Conservation (phyloP, 2,329 filamentous ascomycete species). For the Xylariaceae sp. region DNA sequence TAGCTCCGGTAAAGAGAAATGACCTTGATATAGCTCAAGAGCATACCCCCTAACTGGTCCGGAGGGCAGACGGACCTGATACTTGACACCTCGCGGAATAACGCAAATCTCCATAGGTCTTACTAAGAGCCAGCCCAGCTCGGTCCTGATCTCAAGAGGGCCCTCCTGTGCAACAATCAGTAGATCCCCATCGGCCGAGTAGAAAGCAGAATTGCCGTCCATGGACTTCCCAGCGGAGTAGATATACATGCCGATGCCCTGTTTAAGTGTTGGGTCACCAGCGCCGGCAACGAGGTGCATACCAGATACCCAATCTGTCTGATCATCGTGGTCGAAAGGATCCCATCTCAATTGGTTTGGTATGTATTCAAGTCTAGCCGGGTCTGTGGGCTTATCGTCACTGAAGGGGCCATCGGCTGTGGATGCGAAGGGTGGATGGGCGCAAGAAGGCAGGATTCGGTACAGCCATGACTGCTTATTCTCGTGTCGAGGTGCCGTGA, state of each 20-base stretch:
- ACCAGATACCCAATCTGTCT: constrained; percentile 43
- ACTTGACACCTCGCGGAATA: constrained; percentile 63
- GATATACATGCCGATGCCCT: constrained; percentile 68
- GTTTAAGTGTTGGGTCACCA: constrained; percentile 71
- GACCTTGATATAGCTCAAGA: constrained; percentile 60
- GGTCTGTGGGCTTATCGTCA: constrained; percentile 45
- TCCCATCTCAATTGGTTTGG: constrained; percentile 86
- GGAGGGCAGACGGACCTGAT: constrained; percentile 55
- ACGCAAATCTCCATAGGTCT: constrained; percentile 67
- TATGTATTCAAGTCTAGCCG: constrained; percentile 64
- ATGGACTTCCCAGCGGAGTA: constrained; percentile 72
- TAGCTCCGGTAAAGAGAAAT: constrained; percentile 61
- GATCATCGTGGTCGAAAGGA: constrained; percentile 70
- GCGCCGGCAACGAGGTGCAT: constrained; percentile 67
- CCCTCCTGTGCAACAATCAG: constrained; percentile 67
- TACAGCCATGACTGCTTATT: constrained; percentile 62
- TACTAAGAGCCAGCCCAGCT: constrained; percentile 62
- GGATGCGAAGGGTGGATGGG: constrained; percentile 41
- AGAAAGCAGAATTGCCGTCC: constrained; percentile 66
- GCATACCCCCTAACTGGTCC: constrained; percentile 59
- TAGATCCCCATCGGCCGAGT: constrained; percentile 71
- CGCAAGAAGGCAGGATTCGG: constrained; percentile 53
- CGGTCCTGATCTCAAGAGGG: constrained; percentile 63
- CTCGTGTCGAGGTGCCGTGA: constrained; percentile 56
- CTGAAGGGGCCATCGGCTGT: constrained; percentile 40